These are phyloP conservation scores for Prunus yedoensis DNA, from an alignment of 331 rosid genomes.

Conservation along the genomic window DNA sequence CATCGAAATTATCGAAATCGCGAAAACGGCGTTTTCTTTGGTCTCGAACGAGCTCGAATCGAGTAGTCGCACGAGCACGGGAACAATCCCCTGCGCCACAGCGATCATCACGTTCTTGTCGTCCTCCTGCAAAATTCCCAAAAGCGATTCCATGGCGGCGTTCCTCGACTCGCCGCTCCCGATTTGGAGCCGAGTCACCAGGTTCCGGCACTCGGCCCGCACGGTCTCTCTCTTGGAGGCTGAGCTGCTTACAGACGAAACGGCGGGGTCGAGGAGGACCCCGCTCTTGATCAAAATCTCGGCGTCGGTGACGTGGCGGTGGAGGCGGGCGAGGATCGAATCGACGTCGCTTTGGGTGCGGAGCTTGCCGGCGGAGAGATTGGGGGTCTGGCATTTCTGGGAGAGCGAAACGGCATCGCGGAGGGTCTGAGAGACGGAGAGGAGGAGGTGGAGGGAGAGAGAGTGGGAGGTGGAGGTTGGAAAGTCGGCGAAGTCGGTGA, in stretches of 20 bases:
- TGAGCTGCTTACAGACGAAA: slow-evolving; percentile 16
- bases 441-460: slow-evolving; percentile 65
- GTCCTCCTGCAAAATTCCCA: slow-evolving; percentile 51
- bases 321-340: slow-evolving; percentile 63
- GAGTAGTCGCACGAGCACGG: slow-evolving; percentile 64
- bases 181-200: slow-evolving; percentile 79
- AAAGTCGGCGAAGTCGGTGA: slow-evolving; percentile 59
- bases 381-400: slow-evolving; percentile 36
- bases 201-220: slow-evolving; percentile 59
- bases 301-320: slow-evolving; percentile 58
- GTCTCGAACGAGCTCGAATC: slow-evolving; percentile 58
- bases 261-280: slow-evolving; percentile 47
- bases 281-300: slow-evolving; percentile 74
- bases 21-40: slow-evolving; percentile 74
- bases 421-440: slow-evolving; percentile 49
- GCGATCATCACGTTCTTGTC: slow-evolving; percentile 87
- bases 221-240: slow-evolving; percentile 55
- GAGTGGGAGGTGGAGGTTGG: slow-evolving; percentile 51
- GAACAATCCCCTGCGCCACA: slow-evolving; percentile 86
- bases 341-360: slow-evolving; percentile 84
- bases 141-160: slow-evolving; percentile 60
- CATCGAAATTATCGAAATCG: slow-evolving; percentile 67
- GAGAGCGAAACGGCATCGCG: slow-evolving; percentile 53
- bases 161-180: slow-evolving; percentile 57
- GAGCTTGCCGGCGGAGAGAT: slow-evolving; percentile 66